Percentiles rank a stretch among this genome's conserved stretches.
Conservation (phyloP, 1,284 basidiomycete species). For the Pseudomicrostroma phylloplanum region DNA sequence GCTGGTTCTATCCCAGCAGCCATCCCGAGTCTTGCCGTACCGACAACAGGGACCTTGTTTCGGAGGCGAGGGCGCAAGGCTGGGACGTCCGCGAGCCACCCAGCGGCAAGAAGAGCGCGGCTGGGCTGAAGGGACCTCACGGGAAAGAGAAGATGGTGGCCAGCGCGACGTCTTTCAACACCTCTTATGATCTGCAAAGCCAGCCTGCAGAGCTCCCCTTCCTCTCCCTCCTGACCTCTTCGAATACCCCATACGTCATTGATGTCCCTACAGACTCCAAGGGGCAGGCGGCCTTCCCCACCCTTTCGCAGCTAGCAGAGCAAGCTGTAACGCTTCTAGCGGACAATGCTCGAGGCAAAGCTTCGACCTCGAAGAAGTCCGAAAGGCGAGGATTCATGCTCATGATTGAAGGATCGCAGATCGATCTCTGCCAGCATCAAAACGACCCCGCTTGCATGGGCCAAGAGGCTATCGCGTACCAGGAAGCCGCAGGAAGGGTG, state of each 20-base stretch:
- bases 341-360: slow-evolving; percentile 1
- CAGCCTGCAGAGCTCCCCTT: slow-evolving; percentile 20
- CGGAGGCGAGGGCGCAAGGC: slow-evolving; percentile 24
- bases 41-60: slow-evolving; percentile 46
- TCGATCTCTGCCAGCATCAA: slow-evolving; percentile 45
- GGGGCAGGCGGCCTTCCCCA: not conserved
- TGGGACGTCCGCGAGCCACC: slow-evolving; percentile 25
- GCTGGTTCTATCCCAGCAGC: slow-evolving; percentile 49
- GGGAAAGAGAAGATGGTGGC: slow-evolving; percentile 10
- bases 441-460: slow-evolving; percentile 42
- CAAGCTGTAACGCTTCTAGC: slow-evolving; percentile 27
- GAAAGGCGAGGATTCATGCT: slow-evolving; percentile 31
- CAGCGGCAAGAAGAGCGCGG: too few species aligned
- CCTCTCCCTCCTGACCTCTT: slow-evolving; percentile 29
- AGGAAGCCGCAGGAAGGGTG: slow-evolving; percentile 47
- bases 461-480: slow-evolving; percentile 51
- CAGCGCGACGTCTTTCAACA: slow-evolving; percentile 10
- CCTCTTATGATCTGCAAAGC: slow-evolving; percentile 14
- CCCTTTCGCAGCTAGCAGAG: slow-evolving; percentile 23
- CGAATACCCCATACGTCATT: slow-evolving; percentile 47
- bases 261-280: slow-evolving; percentile 19
- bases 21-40: slow-evolving; percentile 38
- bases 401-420: slow-evolving; percentile 47
- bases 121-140: not conserved
- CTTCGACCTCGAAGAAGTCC: slow-evolving; percentile 15